Evolutionary conservation across 164 flowering plant species (phyloP), one percentile per base, ranked within the genome.

Genomic region (Santalum album): DNA sequence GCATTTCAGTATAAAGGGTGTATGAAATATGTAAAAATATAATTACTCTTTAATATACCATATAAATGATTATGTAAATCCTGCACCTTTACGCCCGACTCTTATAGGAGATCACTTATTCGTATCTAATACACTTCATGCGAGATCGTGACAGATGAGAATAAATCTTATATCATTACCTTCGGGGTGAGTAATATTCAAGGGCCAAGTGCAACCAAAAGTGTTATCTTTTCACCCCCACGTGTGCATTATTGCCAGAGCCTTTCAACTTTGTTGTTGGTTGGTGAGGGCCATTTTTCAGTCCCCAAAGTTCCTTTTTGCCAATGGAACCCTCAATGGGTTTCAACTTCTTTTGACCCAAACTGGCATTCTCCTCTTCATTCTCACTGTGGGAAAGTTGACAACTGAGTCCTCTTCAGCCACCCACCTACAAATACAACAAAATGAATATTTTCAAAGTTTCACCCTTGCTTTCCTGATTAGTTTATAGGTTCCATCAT

Each of bases 351-450:
- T 72, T 63, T 74, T 75, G 60, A 91, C 81, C 78, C 81, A 69
- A 32, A 91, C 64, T 6, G 96, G 96, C 95, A 91, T 69, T 65
- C 81, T 75, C 32, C 70, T 79, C 74, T 79, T 86, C 92, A 86
- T 71, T 68, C 81, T 83, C 51, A 86, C 95, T 0, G 95, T 91
- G 19, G 96, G 98, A 57, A 87, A 91, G 77, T 86, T 77, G 61
- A 87, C 69, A 51, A 87, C 63, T 26, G 78, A 68, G 55, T 91
- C 96, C 29, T 82, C 86, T 63, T 88, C 89, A 12, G 92, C 96
- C 60, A 66, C 77, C 98, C 98, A 91, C 59, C 88, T 82, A 57
- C 69, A 67, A 20, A 18, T n/a, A 48, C 6, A 48, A 39, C 40
- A 48, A 16, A 20, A 29, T n/a, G n/a, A n/a, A 3, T 9, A 57